These are phyloP conservation scores for Heterobasidion parviporum DNA, from an alignment of 1,284 basidiomycete genomes.

Conservation along the genomic window DNA sequence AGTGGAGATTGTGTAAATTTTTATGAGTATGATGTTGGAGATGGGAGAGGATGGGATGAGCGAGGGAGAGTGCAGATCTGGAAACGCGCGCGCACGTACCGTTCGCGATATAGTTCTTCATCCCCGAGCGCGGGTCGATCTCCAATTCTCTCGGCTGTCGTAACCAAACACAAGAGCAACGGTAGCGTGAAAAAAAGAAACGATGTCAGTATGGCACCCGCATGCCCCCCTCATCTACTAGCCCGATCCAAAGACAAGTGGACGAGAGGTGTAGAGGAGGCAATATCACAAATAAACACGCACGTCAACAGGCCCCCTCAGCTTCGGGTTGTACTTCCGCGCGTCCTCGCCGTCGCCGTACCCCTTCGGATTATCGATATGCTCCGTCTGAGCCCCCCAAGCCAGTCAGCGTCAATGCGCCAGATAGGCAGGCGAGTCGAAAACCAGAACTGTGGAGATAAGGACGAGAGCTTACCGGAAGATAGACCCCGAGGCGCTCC, in stretches of 20 bases:
- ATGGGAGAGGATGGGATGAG: not conserved
- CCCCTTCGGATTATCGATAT: constrained; percentile 84
- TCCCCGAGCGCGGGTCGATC: constrained; percentile 80
- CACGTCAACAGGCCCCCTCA: constrained; percentile 42
- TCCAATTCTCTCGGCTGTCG: constrained; percentile 72
- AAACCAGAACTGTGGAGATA: not conserved
- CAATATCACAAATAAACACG: not conserved
- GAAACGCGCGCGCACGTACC: constrained; percentile 25
- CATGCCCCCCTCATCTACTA: not conserved
- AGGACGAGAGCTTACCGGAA: constrained; percentile 43
- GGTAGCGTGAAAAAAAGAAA: not conserved
- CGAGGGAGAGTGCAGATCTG: not conserved
- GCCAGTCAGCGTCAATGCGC: not conserved
- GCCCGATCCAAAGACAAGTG: not conserved
- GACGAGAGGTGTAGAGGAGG: not conserved
- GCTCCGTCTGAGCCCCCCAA: constrained; percentile 58
- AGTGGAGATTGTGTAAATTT: no score
- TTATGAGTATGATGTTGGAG: no score
- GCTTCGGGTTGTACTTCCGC: constrained; percentile 61
- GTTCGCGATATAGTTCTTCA: constrained; percentile 97
- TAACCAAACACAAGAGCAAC: constrained; percentile 11
- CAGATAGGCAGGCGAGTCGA: not conserved
- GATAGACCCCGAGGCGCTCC: constrained; percentile 82
- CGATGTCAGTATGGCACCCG: not conserved
- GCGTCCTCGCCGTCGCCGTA: constrained; percentile 86